Evolutionary conservation across 345 rosid genomes (phyloP).

Genomic region (Tarenaya hassleriana): DNA sequence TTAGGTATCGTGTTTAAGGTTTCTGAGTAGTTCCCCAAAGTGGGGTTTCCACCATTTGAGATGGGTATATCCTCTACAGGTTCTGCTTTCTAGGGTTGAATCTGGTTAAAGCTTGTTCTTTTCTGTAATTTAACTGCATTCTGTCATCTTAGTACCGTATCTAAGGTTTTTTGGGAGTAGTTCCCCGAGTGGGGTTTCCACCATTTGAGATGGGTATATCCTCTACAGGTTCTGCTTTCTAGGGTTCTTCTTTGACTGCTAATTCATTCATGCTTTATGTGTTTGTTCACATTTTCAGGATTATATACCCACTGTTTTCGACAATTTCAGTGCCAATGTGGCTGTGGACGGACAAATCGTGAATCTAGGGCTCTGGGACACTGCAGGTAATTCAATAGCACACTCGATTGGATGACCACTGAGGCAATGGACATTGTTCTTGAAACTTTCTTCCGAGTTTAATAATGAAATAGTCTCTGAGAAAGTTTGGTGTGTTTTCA

Average conservation of each 20-base stretch:
- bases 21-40: not conserved
- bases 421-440: not conserved
- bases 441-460: conserved; percentile 2
- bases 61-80: not conserved
- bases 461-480: not conserved
- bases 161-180: not conserved
- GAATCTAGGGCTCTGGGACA: conserved; percentile 97
- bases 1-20: not conserved
- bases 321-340: conserved; percentile 97
- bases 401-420: not conserved
- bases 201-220: not conserved
- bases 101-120: conserved; percentile 1
- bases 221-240: not conserved
- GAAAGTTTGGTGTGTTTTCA: conserved; percentile 4
- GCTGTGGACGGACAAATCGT: conserved; percentile 89
- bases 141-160: not conserved
- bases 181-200: not conserved
- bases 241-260: conserved; percentile 15
- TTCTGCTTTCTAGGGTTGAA: conserved; percentile 2
- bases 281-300: conserved; percentile 45
- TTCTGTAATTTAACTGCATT: not conserved
- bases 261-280: not conserved
- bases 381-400: conserved; percentile 67
- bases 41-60: not conserved
- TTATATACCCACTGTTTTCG: conserved; percentile 94